Percentiles rank a stretch among this genome's conserved stretches.
Evolutionary conservation across 305 asterid species (phyloP).

Genomic region (Andrographis paniculata): DNA sequence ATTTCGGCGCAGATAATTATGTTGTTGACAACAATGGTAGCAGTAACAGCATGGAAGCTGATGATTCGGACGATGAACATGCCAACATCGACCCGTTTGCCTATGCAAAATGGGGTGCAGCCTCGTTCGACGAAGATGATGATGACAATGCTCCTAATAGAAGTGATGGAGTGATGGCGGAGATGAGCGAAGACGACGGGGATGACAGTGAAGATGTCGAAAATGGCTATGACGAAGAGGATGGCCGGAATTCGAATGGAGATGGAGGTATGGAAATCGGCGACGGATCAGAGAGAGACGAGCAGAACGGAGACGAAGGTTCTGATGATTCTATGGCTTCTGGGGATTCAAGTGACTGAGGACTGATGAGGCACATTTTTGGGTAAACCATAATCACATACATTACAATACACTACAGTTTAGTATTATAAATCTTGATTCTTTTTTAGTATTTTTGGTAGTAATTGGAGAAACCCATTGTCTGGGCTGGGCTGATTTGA

Average conservation of each 20-base stretch:
- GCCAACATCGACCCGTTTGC: slow-evolving; percentile 24
- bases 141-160: slow-evolving; percentile 20
- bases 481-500: no score
- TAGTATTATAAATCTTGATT: no score
- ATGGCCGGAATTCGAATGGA: slow-evolving; percentile 31
- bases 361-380: neutral
- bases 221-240: slow-evolving; percentile 28
- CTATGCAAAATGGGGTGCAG: slow-evolving; percentile 40
- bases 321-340: slow-evolving; percentile 51
- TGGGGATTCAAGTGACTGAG: slow-evolving; percentile 73
- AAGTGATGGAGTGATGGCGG: slow-evolving; percentile 44
- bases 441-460: no score
- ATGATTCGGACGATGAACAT: slow-evolving; percentile 49
- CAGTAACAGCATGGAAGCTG: slow-evolving; percentile 50
- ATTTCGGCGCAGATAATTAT: slow-evolving; percentile 21
- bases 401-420: no score
- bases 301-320: slow-evolving; percentile 31
- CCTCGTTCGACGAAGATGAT: slow-evolving; percentile 15
- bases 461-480: no score
- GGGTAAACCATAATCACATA: no score
- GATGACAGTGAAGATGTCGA: slow-evolving; percentile 43
- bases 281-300: slow-evolving; percentile 34
- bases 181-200: slow-evolving; percentile 59
- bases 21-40: slow-evolving; percentile 36
- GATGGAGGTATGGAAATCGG: neutral